phyloP scores from a whole-genome alignment of 2,329 filamentous ascomycete species.

The Cercospora nicotianae region DNA sequence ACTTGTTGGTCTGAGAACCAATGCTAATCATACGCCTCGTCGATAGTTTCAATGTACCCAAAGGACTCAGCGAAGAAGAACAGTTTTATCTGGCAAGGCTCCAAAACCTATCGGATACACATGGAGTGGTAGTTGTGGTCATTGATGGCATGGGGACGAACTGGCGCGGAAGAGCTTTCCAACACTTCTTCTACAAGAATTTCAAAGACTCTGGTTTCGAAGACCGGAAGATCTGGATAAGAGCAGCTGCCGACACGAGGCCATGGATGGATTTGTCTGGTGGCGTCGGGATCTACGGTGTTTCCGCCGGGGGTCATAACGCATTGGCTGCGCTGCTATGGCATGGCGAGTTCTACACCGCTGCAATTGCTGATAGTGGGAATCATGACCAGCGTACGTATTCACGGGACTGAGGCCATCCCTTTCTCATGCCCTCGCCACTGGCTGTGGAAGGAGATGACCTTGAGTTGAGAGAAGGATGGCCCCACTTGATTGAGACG shows the following conservation, averaged over 20 bases:
- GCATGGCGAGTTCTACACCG: constrained; percentile 15
- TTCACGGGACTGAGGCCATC: neutral
- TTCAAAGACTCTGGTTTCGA: constrained; percentile 12
- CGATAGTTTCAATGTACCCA: neutral
- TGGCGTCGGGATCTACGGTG: constrained; percentile 11
- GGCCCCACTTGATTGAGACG: neutral
- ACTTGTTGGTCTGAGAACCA: neutral
- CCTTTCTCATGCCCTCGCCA: neutral
- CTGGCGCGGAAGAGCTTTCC: constrained; percentile 12
- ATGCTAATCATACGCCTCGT: neutral
- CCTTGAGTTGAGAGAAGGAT: neutral
- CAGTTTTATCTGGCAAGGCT: too few species aligned
- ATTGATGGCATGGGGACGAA: constrained; percentile 17
- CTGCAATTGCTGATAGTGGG: constrained; percentile 9
- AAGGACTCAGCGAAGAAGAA: neutral
- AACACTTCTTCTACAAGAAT: constrained; percentile 9
- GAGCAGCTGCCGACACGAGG: constrained; percentile 5
- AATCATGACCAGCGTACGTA: constrained; percentile 13
- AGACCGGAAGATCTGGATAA: constrained; percentile 16
- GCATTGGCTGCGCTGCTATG: constrained; percentile 13
- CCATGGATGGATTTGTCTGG: constrained; percentile 12
- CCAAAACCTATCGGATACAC: constrained; percentile 6
- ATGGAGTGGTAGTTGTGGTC: constrained; percentile 8
- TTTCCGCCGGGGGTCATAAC: constrained; percentile 7
- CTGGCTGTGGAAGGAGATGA: neutral